Evolutionary conservation across 2,329 filamentous ascomycete genomes (phyloP).

Genomic region (Venturia nashicola): DNA sequence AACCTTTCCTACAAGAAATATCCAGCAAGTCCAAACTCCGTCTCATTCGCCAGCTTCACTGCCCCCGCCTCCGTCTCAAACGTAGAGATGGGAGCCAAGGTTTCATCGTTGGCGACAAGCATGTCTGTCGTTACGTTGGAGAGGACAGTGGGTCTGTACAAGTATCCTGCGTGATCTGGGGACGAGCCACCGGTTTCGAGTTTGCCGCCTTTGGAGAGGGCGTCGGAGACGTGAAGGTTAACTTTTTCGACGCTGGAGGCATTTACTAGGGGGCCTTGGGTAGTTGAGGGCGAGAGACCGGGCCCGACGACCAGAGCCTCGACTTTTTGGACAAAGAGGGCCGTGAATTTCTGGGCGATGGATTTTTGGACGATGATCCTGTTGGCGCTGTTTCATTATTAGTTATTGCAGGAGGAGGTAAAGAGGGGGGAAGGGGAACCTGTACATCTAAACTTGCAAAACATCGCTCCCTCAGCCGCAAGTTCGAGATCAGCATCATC

Average conservation of each 20-base stretch:
- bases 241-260: constrained; percentile 8
- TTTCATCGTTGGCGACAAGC: constrained; percentile 20
- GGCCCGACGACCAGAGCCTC: constrained; percentile 2
- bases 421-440: background rate
- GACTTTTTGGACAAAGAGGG: constrained; percentile 7
- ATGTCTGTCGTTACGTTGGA: constrained; percentile 11
- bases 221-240: constrained; percentile 8
- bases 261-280: constrained; percentile 11
- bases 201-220: constrained; percentile 9
- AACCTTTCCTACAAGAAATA: constrained; percentile 17
- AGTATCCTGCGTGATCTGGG: constrained; percentile 9
- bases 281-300: constrained; percentile 4
- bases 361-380: constrained; percentile 14
- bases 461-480: constrained; percentile 6
- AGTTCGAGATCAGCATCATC: constrained; percentile 12
- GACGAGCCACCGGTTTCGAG: constrained; percentile 9
- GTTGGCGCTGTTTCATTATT: constrained; percentile 12
- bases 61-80: constrained; percentile 21
- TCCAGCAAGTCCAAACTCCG: constrained; percentile 20
- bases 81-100: constrained; percentile 15
- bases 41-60: constrained; percentile 19
- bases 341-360: constrained; percentile 29
- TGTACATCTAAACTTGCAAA: constrained; percentile 11
- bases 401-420: background rate
- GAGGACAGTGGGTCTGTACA: constrained; percentile 10